These are phyloP conservation scores for Dichotomopilus funicola DNA, from an alignment of 2,329 filamentous ascomycete genomes.

Conservation along the genomic window DNA sequence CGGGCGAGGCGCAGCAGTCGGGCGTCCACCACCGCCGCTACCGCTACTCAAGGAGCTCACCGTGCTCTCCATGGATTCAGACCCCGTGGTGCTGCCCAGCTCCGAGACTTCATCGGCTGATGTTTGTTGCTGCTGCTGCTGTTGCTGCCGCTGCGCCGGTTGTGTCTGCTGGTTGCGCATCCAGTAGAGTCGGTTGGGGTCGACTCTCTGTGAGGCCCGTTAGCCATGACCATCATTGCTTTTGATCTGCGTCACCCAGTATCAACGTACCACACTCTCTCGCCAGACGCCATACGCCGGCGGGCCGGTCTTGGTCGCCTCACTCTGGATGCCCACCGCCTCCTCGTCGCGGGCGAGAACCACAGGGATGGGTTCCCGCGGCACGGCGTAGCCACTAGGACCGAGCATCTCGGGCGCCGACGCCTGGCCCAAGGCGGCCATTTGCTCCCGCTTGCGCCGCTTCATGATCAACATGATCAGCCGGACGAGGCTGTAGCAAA, in stretches of 20 bases:
- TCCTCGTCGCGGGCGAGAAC: constrained; percentile 70
- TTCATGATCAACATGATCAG: constrained; percentile 60
- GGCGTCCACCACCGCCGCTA: neutral
- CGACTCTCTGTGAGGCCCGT: constrained; percentile 50
- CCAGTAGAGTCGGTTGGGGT: constrained; percentile 79
- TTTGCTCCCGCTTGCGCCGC: constrained; percentile 29
- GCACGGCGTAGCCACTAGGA: constrained; percentile 61
- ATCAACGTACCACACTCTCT: constrained; percentile 64
- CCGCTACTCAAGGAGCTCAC: constrained; percentile 18
- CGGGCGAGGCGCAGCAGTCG: constrained; percentile 42
- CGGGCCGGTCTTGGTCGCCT: constrained; percentile 55
- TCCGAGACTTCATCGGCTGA: constrained; percentile 21
- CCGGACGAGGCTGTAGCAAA: constrained; percentile 71
- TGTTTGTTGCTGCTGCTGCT: too few species aligned
- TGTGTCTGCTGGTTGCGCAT: constrained; percentile 50
- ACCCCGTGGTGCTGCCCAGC: constrained; percentile 19
- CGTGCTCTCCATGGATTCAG: constrained; percentile 6
- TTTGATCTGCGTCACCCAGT: neutral
- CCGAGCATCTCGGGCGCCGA: constrained; percentile 39
- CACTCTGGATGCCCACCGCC: constrained; percentile 48
- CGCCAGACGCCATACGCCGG: constrained; percentile 84
- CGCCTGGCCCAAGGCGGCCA: constrained; percentile 26
- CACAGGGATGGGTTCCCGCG: constrained; percentile 67
- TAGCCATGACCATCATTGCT: neutral
- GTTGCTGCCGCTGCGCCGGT: neutral